Conservation (phyloP, 2,329 filamentous ascomycete species). For the Zarea fungicola region DNA sequence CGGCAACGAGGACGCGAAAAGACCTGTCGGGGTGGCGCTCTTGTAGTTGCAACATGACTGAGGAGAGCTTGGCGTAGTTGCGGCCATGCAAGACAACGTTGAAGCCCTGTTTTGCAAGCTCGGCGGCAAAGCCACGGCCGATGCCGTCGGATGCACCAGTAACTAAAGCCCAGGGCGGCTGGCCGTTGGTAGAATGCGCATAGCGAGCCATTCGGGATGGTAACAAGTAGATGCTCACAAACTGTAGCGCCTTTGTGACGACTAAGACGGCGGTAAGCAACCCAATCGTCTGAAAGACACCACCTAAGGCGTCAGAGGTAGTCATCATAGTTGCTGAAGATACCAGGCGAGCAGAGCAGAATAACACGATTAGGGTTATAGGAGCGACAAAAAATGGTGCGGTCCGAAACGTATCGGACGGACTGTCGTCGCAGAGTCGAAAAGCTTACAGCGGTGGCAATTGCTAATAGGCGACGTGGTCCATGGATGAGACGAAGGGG, state of each 20-base stretch:
- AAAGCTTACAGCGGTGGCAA: background rate
- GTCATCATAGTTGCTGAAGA: background rate
- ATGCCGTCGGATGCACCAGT: slow-evolving; percentile 31
- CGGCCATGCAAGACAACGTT: slow-evolving; percentile 30
- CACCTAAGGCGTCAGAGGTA: background rate
- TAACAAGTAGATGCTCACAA: slow-evolving; percentile 17
- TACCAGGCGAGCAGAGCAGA: background rate
- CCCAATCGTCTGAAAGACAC: slow-evolving; percentile 17
- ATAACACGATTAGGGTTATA: background rate
- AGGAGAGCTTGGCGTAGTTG: slow-evolving; percentile 24
- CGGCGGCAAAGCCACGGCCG: slow-evolving; percentile 28
- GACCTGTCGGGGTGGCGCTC: slow-evolving; percentile 18
- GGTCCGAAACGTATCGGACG: slow-evolving; percentile 3
- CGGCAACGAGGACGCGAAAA: slow-evolving; percentile 26
- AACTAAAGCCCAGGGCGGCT: slow-evolving; percentile 26
- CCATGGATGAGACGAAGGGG: no score
- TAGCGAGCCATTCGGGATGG: slow-evolving; percentile 17
- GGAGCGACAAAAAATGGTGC: background rate
- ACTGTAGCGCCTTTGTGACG: slow-evolving; percentile 3
- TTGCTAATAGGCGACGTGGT: slow-evolving; percentile 1
- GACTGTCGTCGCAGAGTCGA: background rate
- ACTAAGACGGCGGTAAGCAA: slow-evolving; percentile 15
- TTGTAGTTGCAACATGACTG: slow-evolving; percentile 22
- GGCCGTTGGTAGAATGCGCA: slow-evolving; percentile 14
- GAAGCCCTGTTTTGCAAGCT: slow-evolving; percentile 29